A percentile compares a stretch with the other conserved stretches of the same genome.
Evolutionary conservation across 2,329 filamentous ascomycete genomes (phyloP).

Genomic region (Aspergillus neoniger): DNA sequence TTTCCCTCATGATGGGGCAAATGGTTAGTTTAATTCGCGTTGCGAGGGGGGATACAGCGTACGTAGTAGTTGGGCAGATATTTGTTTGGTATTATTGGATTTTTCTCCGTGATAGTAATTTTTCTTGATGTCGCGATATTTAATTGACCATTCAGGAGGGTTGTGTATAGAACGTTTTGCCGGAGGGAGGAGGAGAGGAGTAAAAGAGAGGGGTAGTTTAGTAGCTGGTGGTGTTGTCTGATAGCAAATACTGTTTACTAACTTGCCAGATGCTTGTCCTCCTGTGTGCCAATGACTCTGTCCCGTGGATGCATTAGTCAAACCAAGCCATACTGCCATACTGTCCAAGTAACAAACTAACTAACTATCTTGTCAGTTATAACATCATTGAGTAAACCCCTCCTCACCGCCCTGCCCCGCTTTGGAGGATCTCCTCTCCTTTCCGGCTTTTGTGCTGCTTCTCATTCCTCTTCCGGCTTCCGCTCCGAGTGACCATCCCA

Average conservation of each 20-base stretch:
- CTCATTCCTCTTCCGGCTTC: slow-evolving; percentile 6
- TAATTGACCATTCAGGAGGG: not conserved
- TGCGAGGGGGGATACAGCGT: not conserved
- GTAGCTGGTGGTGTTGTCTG: too few relatives aligned
- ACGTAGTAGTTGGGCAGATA: not conserved
- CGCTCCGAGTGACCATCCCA: not conserved
- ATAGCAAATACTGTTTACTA: too few relatives aligned
- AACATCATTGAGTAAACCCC: not conserved
- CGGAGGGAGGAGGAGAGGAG: too few relatives aligned
- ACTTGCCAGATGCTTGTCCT: too few relatives aligned
- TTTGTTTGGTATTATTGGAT: not conserved
- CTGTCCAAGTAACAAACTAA: too few relatives aligned
- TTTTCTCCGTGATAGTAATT: not conserved
- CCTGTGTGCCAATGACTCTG: too few relatives aligned
- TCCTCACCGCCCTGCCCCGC: slow-evolving; percentile 5
- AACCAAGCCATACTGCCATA: too few relatives aligned
- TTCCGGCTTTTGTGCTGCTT: not conserved
- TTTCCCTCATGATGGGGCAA: not conserved
- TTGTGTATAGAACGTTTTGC: too few relatives aligned
- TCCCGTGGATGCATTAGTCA: too few relatives aligned
- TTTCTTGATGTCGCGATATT: not conserved
- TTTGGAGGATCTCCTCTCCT: slow-evolving; percentile 1
- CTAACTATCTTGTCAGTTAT: too few relatives aligned
- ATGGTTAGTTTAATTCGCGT: not conserved
- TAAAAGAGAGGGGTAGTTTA: too few relatives aligned